Conservation (phyloP, 2,329 filamentous ascomycete genomes). For the Epicoccum nigrum region DNA sequence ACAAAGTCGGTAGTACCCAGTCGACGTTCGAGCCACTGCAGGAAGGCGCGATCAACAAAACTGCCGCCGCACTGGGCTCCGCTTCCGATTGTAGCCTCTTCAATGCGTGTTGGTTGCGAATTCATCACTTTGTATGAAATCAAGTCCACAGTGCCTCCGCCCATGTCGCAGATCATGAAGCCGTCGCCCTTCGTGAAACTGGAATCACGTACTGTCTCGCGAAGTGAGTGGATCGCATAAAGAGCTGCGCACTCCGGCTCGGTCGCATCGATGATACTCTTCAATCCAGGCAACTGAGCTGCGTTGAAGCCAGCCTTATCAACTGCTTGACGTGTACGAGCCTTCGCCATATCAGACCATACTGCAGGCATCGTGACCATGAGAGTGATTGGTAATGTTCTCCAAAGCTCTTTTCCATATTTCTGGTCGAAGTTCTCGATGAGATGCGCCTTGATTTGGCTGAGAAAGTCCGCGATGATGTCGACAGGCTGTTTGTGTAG, state of each 20-base stretch:
- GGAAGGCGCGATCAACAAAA: slow-evolving; percentile 34
- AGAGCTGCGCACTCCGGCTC: slow-evolving; percentile 40
- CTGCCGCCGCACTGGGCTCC: slow-evolving; percentile 38
- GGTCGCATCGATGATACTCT: slow-evolving; percentile 9
- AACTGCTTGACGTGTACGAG: slow-evolving; percentile 25
- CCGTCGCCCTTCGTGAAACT: slow-evolving; percentile 24
- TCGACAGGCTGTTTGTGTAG: slow-evolving; percentile 28
- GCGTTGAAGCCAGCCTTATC: slow-evolving; percentile 30
- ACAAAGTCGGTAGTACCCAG: slow-evolving; percentile 29
- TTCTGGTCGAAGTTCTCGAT: slow-evolving; percentile 29
- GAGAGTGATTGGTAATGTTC: slow-evolving; percentile 22
- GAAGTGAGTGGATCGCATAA: slow-evolving; percentile 27
- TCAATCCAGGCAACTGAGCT: slow-evolving; percentile 8
- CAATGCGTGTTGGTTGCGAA: slow-evolving; percentile 19
- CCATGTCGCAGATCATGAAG: slow-evolving; percentile 40
- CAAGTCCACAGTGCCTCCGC: slow-evolving; percentile 39
- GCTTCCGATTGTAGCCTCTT: slow-evolving; percentile 31
- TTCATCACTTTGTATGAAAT: slow-evolving; percentile 28
- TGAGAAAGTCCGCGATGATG: slow-evolving; percentile 39
- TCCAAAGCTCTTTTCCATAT: slow-evolving; percentile 30
- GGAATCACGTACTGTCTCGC: slow-evolving; percentile 16
- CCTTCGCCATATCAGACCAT: slow-evolving; percentile 35
- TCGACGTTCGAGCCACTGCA: slow-evolving; percentile 29
- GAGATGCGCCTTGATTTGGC: slow-evolving; percentile 25
- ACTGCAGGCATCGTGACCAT: slow-evolving; percentile 37